These are phyloP conservation scores for Dictyostelium citrinum DNA, from an alignment of 78 protist species.

Conservation along the genomic window DNA sequence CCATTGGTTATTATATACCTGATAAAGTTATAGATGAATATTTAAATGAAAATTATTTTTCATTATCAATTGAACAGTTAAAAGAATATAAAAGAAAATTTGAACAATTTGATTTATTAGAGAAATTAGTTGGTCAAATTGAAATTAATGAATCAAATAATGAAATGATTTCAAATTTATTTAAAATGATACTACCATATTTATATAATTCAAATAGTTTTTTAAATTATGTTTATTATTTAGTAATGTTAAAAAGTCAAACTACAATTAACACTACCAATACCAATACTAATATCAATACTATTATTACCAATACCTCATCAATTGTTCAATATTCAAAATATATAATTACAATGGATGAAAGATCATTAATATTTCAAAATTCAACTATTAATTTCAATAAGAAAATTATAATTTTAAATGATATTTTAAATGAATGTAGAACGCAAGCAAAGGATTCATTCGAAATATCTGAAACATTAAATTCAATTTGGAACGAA, in stretches of 20 bases:
- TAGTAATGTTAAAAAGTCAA: background rate
- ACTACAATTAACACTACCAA: too few species aligned
- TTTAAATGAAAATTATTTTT: background rate
- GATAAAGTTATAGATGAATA: background rate
- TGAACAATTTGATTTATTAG: background rate
- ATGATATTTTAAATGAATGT: background rate
- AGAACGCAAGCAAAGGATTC: background rate
- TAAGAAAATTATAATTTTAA: background rate
- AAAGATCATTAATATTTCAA: background rate
- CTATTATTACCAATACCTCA: too few species aligned
- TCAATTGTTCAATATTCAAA: background rate
- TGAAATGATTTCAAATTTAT: background rate
- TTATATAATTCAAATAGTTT: background rate
- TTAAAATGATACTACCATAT: background rate
- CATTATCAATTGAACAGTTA: background rate
- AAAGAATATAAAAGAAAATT: background rate
- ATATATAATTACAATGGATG: background rate
- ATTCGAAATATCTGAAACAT: background rate
- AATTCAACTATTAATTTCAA: background rate
- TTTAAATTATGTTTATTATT: background rate
- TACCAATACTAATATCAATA: too few species aligned
- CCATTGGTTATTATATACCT: background rate
- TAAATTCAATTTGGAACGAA: background rate
- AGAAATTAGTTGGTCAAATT: background rate
- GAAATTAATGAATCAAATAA: background rate